phyloP scores from a whole-genome alignment of 352 stramenopile genomes.

The Globisporangium nunn region DNA sequence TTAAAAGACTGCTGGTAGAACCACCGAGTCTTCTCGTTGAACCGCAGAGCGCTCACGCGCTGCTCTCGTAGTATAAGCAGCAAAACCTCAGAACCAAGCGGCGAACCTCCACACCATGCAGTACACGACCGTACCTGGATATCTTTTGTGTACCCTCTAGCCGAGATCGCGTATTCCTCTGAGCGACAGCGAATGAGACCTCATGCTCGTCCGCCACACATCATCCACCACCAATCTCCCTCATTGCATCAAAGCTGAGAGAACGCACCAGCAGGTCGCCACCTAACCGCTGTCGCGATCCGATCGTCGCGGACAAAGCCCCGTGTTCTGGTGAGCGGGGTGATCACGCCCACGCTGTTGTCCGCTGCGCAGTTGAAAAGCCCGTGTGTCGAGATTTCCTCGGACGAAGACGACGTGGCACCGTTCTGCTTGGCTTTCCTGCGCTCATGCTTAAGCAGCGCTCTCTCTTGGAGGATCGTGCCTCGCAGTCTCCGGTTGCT shows the following conservation, averaged over 20 bases:
- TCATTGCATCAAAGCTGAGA: too few relatives aligned
- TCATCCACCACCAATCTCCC: neutral
- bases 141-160: slow-evolving; percentile 13
- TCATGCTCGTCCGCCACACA: neutral
- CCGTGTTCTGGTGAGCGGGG: slow-evolving; percentile 1
- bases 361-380: neutral
- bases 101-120: neutral
- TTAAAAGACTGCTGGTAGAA: slow-evolving; percentile 63
- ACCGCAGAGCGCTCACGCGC: slow-evolving; percentile 32
- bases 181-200: neutral
- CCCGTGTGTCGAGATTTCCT: slow-evolving; percentile 5
- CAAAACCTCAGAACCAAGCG: neutral
- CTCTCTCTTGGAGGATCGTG: slow-evolving; percentile 25
- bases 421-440: neutral
- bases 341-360: neutral
- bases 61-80: slow-evolving; percentile 8
- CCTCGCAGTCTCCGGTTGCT: slow-evolving; percentile 21
- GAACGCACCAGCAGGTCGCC: slow-evolving; percentile 12
- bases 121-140: slow-evolving; percentile 3
- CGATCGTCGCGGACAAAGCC: slow-evolving; percentile 15
- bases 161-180: slow-evolving; percentile 7
- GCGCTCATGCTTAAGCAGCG: slow-evolving; percentile 14
- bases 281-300: slow-evolving; percentile 1
- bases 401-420: slow-evolving; percentile 7
- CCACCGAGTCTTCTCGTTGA: slow-evolving; percentile 60